Conservation (phyloP, 768 basidiomycete species). For the Chlorophyllum brunneum region DNA sequence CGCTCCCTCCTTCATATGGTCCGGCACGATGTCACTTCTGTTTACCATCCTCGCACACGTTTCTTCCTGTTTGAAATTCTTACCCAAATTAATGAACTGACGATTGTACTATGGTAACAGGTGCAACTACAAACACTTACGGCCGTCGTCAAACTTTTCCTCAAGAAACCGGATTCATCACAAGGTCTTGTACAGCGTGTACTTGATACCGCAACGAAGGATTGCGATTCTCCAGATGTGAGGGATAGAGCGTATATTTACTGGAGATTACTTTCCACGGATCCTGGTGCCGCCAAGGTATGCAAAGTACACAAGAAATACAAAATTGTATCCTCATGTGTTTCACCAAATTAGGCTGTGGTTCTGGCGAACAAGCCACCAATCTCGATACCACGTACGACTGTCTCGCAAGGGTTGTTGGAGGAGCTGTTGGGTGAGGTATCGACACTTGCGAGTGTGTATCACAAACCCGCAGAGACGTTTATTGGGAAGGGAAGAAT, state of each 20-base stretch:
- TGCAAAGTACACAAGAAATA: conserved; percentile 16
- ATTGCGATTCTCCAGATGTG: conserved; percentile 95
- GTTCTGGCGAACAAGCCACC: conserved; percentile 91
- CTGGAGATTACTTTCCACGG: conserved; percentile 92
- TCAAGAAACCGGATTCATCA: conserved; percentile 91
- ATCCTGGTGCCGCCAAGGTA: conserved; percentile 94
- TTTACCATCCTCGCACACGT: neutral
- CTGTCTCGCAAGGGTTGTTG: conserved; percentile 79
- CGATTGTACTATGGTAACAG: conserved; percentile 21
- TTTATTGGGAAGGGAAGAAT: conserved; percentile 92
- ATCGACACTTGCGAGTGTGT: conserved; percentile 87
- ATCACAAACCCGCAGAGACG: conserved; percentile 95
- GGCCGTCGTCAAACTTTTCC: conserved; percentile 93
- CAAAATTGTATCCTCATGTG: neutral
- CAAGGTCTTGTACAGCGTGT: conserved; percentile 92
- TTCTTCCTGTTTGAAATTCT: neutral
- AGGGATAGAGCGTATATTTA: conserved; percentile 97
- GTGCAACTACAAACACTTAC: conserved; percentile 84
- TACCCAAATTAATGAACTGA: neutral
- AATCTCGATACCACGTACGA: conserved; percentile 89
- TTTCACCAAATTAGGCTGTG: conserved; percentile 45
- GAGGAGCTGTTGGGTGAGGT: conserved; percentile 93
- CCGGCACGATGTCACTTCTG: neutral
- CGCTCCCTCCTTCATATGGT: no score
- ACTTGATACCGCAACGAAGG: conserved; percentile 91